Percentiles rank a stretch among this genome's conserved stretches.
Evolutionary conservation across 31 red algal species (phyloP).

Genomic region (Endocladia muricata): DNA sequence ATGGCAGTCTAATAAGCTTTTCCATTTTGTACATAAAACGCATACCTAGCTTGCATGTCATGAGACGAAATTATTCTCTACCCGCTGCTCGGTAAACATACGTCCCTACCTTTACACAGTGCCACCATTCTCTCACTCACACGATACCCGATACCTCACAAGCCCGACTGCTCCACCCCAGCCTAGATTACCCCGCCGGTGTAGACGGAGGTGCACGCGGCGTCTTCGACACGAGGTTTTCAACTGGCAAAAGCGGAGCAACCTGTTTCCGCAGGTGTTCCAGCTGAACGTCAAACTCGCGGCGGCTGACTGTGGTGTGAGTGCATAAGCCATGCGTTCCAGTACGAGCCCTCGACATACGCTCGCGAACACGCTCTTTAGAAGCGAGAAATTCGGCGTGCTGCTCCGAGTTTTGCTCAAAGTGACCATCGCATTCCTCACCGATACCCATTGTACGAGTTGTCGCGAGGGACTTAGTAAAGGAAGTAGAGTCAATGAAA

Average conservation of each 20-base stretch:
- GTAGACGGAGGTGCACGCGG: slow-evolving; percentile 33
- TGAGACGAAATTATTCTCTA: too few relatives aligned
- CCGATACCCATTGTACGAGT: background rate
- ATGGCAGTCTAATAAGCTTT: slow-evolving; percentile 97
- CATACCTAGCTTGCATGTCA: too few relatives aligned
- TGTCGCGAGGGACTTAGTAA: too few relatives aligned
- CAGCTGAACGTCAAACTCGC: slow-evolving; percentile 30
- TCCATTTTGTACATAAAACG: too few relatives aligned
- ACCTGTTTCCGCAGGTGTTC: slow-evolving; percentile 39
- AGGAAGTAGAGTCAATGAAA: too few relatives aligned
- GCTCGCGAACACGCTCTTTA: slow-evolving; percentile 42
- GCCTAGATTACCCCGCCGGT: slow-evolving; percentile 25
- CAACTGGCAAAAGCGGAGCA: slow-evolving; percentile 6
- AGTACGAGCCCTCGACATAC: slow-evolving; percentile 11
- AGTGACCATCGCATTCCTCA: background rate
- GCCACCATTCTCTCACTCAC: too few relatives aligned
- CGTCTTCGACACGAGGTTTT: background rate
- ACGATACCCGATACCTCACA: background rate
- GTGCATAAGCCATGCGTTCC: slow-evolving; percentile 30
- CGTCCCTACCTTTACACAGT: too few relatives aligned
- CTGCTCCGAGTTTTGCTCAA: slow-evolving; percentile 37
- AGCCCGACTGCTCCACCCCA: background rate
- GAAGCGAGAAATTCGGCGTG: slow-evolving; percentile 42
- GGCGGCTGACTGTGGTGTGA: slow-evolving; percentile 15
- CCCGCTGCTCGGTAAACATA: too few relatives aligned